Conservation (phyloP, 371 early-diverging fungal genomes). For the Mucor ambiguus region DNA sequence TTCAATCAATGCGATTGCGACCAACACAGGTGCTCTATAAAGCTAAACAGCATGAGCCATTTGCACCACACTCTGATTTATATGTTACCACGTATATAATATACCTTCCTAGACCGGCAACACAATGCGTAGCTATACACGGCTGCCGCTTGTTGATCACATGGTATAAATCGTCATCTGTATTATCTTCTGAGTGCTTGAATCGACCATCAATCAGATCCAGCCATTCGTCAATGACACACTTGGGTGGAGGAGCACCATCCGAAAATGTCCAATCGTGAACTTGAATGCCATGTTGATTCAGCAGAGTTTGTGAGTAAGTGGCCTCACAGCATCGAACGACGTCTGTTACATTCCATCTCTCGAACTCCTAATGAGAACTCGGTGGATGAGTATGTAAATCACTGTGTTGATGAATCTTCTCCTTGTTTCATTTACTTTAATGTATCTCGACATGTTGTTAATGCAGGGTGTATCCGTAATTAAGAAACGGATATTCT, state of each 20-base stretch:
- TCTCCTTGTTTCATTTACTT: slow-evolving; percentile 30
- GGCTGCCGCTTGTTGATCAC: slow-evolving; percentile 29
- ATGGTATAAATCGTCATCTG: slow-evolving; percentile 12
- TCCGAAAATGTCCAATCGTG: slow-evolving; percentile 82
- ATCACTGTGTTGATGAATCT: not conserved
- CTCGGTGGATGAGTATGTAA: not conserved
- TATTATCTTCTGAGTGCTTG: not conserved
- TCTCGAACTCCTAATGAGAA: slow-evolving; percentile 59
- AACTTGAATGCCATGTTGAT: slow-evolving; percentile 65
- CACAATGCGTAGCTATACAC: slow-evolving; percentile 82
- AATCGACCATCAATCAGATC: slow-evolving; percentile 58
- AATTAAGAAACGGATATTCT: slow-evolving; percentile 75
- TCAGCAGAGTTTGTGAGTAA: slow-evolving; percentile 62
- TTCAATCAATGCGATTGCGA: slow-evolving; percentile 79
- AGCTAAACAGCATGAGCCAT: not conserved
- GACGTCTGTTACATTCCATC: slow-evolving; percentile 80
- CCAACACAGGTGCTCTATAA: slow-evolving; percentile 62
- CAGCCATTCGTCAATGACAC: slow-evolving; percentile 72
- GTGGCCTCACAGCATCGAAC: slow-evolving; percentile 91
- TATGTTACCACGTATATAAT: not conserved
- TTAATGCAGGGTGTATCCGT: slow-evolving; percentile 82
- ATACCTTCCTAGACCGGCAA: slow-evolving; percentile 76
- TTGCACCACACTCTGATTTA: not conserved
- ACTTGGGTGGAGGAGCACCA: slow-evolving; percentile 72
- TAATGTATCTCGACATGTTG: slow-evolving; percentile 71